Conservation (phyloP, 768 basidiomycete genomes). For the Nidularia pulvinata region DNA sequence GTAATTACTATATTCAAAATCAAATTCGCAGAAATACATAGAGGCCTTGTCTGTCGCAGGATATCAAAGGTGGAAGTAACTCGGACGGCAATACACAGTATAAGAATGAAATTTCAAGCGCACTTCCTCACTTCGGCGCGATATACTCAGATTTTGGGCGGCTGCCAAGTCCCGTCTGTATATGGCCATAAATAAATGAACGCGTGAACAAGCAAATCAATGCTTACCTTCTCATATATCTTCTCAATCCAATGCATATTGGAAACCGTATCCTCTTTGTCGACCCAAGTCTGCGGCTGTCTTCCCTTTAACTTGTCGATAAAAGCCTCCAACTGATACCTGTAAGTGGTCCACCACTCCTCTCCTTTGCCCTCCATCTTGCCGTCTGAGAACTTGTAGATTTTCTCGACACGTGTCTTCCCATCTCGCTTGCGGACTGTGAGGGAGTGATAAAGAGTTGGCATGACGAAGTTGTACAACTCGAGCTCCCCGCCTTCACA, state of each 20-base stretch:
- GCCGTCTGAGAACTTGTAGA: slow-evolving; percentile 39
- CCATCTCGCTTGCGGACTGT: slow-evolving; percentile 16
- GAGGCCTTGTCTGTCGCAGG: too few relatives aligned
- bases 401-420: slow-evolving; percentile 37
- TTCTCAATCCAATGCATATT: slow-evolving; percentile 61
- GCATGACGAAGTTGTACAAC: slow-evolving; percentile 40
- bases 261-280: slow-evolving; percentile 48
- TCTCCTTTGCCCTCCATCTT: slow-evolving; percentile 43
- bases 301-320: slow-evolving; percentile 57
- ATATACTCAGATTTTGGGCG: slow-evolving; percentile 19
- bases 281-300: slow-evolving; percentile 52
- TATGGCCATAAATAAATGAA: not conserved
- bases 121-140: not conserved
- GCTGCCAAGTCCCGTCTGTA: slow-evolving; percentile 19
- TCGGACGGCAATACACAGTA: too few relatives aligned
- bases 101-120: not conserved
- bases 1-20: too few relatives aligned
- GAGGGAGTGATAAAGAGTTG: slow-evolving; percentile 49
- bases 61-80: too few relatives aligned
- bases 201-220: not conserved
- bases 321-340: slow-evolving; percentile 64
- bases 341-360: slow-evolving; percentile 57
- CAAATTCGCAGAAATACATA: too few relatives aligned
- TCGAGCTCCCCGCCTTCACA: slow-evolving; percentile 45
- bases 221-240: slow-evolving; percentile 48